Evolutionary conservation across 78 protist species (phyloP), one percentile per base, ranked within the genome.

Genomic region (Protostelium mycophagum): DNA sequence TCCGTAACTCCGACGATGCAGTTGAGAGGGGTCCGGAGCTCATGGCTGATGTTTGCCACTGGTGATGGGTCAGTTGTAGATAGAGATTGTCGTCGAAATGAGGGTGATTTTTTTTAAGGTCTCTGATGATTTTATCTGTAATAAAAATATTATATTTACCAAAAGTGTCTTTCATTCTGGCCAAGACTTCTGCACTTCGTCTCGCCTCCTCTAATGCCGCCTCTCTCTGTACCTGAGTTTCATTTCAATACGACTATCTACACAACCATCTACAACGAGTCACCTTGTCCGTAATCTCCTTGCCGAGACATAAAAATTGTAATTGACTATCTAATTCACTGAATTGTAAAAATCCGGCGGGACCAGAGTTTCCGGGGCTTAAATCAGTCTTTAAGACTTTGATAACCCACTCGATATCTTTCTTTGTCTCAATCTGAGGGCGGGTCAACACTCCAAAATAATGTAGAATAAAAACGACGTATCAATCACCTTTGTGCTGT

Each of bases 11-110:
- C 97, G 0, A 96, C 51, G 10, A 96, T 88, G 63, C 94, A 94
- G 38, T 93, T 93, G 84, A 95, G 88, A 1, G 97, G 97, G n/a
- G 96, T 96, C n/a, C 97, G 90, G 34, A 96, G 16, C 35, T 96
- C 97, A 63, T 96, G 97, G 0, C 87, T 36, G 36, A 96, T 96
- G 37, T 89, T 87, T 28, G 95, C 93, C 39, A 96, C 73, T 51
- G 73, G 73, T 5, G 73, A n/a, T 5, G 73, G 73, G 73, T 51
- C 73, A 51, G 73, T 51, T 51, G 73, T 51, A 51, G 73, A 51
- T 51, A 16, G 73, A 16, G n/a, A n/a, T n/a, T n/a, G n/a, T n/a
- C n/a, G n/a, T n/a, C n/a, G n/a, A n/a, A n/a, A n/a, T n/a, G n/a
- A n/a, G n/a, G n/a, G n/a, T n/a, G n/a, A n/a, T n/a, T n/a, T n/a